These are phyloP conservation scores for Diospyros lotus DNA, from an alignment of 148 eudicot genomes.

Conservation along the genomic window DNA sequence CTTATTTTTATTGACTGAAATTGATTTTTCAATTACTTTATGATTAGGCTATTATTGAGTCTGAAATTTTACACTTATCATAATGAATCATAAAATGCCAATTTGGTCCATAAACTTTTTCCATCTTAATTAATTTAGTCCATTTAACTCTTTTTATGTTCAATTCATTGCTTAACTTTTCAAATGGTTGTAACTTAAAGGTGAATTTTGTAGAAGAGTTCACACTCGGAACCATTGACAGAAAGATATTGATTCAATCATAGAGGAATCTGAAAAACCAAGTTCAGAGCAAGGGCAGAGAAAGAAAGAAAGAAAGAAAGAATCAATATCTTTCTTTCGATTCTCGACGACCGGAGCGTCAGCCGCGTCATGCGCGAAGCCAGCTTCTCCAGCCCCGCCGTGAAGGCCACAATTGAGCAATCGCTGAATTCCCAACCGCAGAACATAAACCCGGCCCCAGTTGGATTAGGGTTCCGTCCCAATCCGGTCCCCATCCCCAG, in stretches of 20 bases:
- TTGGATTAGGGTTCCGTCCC: conserved; percentile 40
- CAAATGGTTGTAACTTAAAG: too few species aligned
- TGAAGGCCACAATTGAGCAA: conserved; percentile 78
- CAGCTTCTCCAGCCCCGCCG: conserved; percentile 85
- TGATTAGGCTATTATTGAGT: too few species aligned
- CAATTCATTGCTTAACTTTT: too few species aligned
- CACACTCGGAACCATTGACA: conserved; percentile 15
- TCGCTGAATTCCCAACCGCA: conserved; percentile 24
- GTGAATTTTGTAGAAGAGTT: neutral
- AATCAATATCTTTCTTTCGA: too few species aligned
- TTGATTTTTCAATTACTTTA: too few species aligned
- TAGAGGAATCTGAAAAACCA: conserved; percentile 18
- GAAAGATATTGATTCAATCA: conserved; percentile 3
- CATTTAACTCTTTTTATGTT: too few species aligned
- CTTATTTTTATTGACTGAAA: too few species aligned
- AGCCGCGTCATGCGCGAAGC: conserved; percentile 95
- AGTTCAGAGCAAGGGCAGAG: neutral
- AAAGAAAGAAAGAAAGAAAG: neutral
- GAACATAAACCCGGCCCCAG: conserved; percentile 13
- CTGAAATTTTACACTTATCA: too few species aligned
- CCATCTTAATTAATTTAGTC: too few species aligned
- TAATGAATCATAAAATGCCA: too few species aligned
- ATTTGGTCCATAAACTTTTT: too few species aligned
- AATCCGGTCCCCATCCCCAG: conserved; percentile 12
- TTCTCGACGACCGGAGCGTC: conserved; percentile 89